Evolutionary conservation across 768 basidiomycete species (phyloP), one percentile per base, ranked within the genome.

Genomic region (Tulasnella sp.): DNA sequence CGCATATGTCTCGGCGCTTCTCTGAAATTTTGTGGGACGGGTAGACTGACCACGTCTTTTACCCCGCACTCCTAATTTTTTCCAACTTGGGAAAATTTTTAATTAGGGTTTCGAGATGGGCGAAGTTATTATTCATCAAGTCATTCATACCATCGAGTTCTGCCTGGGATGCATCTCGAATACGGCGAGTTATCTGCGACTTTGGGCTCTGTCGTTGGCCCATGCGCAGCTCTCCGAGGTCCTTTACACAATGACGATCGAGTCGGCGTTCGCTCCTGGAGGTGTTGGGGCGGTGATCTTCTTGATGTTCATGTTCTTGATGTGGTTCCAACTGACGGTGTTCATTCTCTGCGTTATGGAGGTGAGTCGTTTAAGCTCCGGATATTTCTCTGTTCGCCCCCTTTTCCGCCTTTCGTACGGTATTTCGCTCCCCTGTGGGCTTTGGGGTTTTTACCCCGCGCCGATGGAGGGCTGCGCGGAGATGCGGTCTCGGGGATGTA

Each of bases 141-240:
- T 97, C 74, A 99, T 99, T 78, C 97, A 98, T 81, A 96, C 95
- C 32, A 98, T 99, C 81, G 97, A 99, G 82, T 99, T 98, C 82
- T 99, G 97, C 79, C 88, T 99, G 39, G 97, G 96, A 7, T 98
- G 96, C 80, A 98, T 98, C 77, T 98, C 96, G 75, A 96, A 98
- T 80, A 98, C 96, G 0, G 93, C 93, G 14, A 94, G 91, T 17
- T 93, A 92, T 80, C 86, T 94, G 64, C 91, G 96, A 79, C 84
- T 99, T 42, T 98, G 96, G 96, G 97, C 97, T 22, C 86, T 99
- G 7, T 99, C 97, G 32, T 86, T 99, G 67, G 97, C 97, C 12
- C 97, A 99, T 81, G 94, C 97, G 22, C 97, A 98, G 81, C 84
- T 99, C 19, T 96, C 94, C 42, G 95, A 95, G 80, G 94, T 96